Conservation (phyloP, 179 eudicot genomes). For the Patellifolia procumbens region DNA sequence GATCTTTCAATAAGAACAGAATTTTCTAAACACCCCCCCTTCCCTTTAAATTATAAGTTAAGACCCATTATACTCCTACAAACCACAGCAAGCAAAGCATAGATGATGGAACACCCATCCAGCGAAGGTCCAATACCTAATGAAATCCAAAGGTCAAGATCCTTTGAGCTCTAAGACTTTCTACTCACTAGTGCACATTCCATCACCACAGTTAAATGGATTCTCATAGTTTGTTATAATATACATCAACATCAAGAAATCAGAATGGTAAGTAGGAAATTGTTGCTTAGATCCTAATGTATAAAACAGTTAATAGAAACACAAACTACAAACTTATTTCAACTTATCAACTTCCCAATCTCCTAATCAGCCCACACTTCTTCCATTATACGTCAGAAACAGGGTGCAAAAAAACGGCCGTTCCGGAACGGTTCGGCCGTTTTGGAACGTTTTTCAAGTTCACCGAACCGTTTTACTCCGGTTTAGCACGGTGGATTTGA, state of each 20-base stretch:
- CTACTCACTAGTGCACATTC: not conserved
- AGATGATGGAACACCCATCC: not conserved
- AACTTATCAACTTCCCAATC: not conserved
- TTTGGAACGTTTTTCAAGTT: no score
- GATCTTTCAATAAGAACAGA: no score
- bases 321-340: not conserved
- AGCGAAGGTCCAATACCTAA: not conserved
- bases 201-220: not conserved
- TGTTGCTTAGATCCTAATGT: not conserved
- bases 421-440: no score
- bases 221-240: not conserved
- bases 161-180: not conserved
- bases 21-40: no score
- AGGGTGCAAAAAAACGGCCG: no score
- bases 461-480: no score
- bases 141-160: not conserved
- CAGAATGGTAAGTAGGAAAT: not conserved
- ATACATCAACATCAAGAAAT: not conserved
- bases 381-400: not conserved
- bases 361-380: not conserved
- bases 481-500: no score
- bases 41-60: no score
- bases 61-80: not conserved
- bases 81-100: not conserved
- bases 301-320: not conserved